Percentiles rank a stretch among this genome's conserved stretches.
Evolutionary conservation across 495 filamentous ascomycete species (phyloP).

Genomic region (Penicillium longicatenatum): DNA sequence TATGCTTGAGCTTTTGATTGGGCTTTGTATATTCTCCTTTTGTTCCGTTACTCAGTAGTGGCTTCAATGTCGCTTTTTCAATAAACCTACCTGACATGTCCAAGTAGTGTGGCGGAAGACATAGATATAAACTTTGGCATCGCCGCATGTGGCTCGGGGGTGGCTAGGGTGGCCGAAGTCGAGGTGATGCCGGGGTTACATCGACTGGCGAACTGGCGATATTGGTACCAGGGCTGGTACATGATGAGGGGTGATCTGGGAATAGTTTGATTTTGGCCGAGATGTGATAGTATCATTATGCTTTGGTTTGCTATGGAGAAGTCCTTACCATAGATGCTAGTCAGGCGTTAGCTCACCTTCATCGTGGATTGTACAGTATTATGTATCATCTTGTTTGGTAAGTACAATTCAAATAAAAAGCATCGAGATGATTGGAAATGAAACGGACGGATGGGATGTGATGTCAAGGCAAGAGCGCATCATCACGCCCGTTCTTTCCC

Average conservation of each 20-base stretch:
- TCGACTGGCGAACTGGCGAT: neutral
- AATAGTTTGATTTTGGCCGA: neutral
- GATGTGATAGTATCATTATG: too few species aligned
- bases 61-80: conserved; percentile 4
- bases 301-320: too few species aligned
- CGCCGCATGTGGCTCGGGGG: conserved; percentile 1
- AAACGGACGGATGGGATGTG: neutral
- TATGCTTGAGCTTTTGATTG: neutral
- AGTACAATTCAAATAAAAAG: too few species aligned
- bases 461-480: neutral
- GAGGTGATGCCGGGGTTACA: neutral
- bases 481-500: neutral
- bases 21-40: neutral
- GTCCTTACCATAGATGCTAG: too few species aligned
- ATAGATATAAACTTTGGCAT: neutral
- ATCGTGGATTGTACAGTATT: too few species aligned
- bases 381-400: too few species aligned
- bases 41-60: neutral
- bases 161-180: neutral
- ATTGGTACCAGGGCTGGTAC: neutral
- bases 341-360: too few species aligned
- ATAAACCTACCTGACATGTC: neutral
- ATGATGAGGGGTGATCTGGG: neutral
- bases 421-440: neutral
- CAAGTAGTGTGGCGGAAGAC: neutral